Evolutionary conservation across 2,329 filamentous ascomycete species (phyloP).

Genomic region (Cladosporium velox): DNA sequence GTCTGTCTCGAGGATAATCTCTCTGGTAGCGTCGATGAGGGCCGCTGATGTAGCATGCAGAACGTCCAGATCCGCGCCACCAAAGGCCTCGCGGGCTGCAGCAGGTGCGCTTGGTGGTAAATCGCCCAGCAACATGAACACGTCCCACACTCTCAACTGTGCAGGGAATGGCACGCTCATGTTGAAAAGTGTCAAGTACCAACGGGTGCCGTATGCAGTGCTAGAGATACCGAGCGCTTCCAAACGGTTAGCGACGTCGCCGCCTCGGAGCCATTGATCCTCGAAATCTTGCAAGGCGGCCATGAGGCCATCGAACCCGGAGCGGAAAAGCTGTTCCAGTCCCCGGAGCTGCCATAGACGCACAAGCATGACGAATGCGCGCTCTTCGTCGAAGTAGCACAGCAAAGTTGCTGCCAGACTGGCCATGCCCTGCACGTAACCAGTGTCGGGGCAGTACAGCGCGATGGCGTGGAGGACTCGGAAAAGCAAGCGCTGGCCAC

Average conservation of each 20-base stretch:
- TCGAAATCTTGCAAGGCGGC: conserved; percentile 83
- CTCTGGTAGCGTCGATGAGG: conserved; percentile 83
- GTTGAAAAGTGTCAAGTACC: conserved; percentile 98
- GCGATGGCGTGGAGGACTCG: conserved; percentile 89
- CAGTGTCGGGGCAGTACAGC: conserved; percentile 85
- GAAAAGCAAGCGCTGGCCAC: conserved; percentile 88
- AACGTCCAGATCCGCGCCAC: conserved; percentile 72
- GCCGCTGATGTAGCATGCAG: conserved; percentile 88
- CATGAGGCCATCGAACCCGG: conserved; percentile 85
- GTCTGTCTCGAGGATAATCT: conserved; percentile 86
- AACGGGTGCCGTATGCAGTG: conserved; percentile 92
- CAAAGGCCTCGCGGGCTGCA: conserved; percentile 41
- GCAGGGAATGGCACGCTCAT: conserved; percentile 92
- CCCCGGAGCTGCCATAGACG: conserved; percentile 88
- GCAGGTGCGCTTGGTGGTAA: conserved; percentile 34
- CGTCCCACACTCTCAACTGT: conserved; percentile 94
- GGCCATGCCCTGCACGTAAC: conserved; percentile 98
- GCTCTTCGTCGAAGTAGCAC: conserved; percentile 96
- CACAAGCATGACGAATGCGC: conserved; percentile 94
- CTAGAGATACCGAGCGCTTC: conserved; percentile 76
- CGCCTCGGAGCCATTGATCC: conserved; percentile 73
- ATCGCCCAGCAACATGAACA: conserved; percentile 92
- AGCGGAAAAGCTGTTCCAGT: conserved; percentile 78
- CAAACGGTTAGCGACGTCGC: conserved; percentile 77
- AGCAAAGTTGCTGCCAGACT: conserved; percentile 87